Evolutionary conservation across 306 rosid species (phyloP).

Genomic region (Begonia peltatifolia): DNA sequence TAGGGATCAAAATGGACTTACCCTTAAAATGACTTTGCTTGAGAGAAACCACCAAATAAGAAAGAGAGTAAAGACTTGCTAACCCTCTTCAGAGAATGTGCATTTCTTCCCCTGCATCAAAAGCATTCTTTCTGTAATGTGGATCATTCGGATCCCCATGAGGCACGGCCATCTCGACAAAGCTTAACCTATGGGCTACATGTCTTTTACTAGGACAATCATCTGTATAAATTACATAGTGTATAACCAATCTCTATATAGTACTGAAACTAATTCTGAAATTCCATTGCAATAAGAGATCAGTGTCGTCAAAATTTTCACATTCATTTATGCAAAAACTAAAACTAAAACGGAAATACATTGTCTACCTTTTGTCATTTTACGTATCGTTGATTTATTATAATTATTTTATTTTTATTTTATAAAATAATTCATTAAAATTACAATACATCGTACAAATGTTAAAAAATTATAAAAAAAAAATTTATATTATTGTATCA

Average conservation of each 20-base stretch:
- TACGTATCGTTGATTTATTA: too few species aligned
- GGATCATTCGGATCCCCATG: constrained; percentile 93
- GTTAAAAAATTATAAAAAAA: too few species aligned
- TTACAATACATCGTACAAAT: too few species aligned
- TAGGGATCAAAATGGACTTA: constrained; percentile 9
- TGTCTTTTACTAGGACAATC: constrained; percentile 81
- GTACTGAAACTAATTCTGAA: constrained; percentile 84
- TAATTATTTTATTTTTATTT: too few species aligned
- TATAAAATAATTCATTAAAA: too few species aligned
- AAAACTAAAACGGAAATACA: too few species aligned
- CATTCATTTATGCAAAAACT: too few species aligned
- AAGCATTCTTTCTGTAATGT: constrained; percentile 87
- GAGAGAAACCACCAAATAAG: constrained; percentile 8
- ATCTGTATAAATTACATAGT: constrained; percentile 80
- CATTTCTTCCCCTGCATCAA: constrained; percentile 90
- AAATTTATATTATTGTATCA: too few species aligned
- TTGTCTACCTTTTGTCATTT: too few species aligned
- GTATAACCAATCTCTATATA: constrained; percentile 74
- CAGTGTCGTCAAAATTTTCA: too few species aligned
- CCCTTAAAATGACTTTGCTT: neutral
- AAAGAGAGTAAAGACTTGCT: constrained; percentile 3
- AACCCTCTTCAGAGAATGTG: constrained; percentile 86
- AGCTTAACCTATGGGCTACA: constrained; percentile 77
- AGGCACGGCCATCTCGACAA: constrained; percentile 93
- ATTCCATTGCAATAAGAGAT: constrained; percentile 90